These are phyloP conservation scores for Akanthomyces dipterigenus DNA, from an alignment of 2,329 filamentous ascomycete species.

Conservation along the genomic window DNA sequence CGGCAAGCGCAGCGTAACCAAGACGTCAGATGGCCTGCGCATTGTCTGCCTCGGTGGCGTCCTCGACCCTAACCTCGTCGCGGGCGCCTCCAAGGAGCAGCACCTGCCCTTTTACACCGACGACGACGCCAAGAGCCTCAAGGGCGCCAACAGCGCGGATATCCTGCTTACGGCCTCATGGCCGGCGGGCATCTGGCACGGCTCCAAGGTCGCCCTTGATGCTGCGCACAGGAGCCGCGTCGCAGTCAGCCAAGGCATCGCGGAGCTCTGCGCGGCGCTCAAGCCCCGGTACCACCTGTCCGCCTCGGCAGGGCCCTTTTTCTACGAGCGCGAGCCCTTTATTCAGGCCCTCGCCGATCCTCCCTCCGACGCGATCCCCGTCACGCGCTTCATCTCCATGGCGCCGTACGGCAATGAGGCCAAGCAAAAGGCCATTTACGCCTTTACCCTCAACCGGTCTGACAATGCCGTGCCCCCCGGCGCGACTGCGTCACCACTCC, in stretches of 20 bases:
- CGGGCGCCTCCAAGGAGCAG: constrained; percentile 61
- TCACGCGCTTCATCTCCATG: constrained; percentile 88
- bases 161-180: constrained; percentile 83
- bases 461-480: constrained; percentile 61
- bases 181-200: constrained; percentile 65
- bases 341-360: constrained; percentile 53
- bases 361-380: constrained; percentile 39
- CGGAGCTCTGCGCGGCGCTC: constrained; percentile 69
- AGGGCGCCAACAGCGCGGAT: constrained; percentile 72
- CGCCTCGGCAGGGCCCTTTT: constrained; percentile 56
- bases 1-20: constrained; percentile 78
- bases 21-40: constrained; percentile 80
- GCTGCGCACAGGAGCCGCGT: constrained; percentile 46
- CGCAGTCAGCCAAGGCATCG: constrained; percentile 57
- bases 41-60: constrained; percentile 81
- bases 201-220: constrained; percentile 57
- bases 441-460: constrained; percentile 63
- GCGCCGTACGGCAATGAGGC: constrained; percentile 67
- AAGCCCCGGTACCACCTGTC: constrained; percentile 93
- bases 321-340: constrained; percentile 91
- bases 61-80: constrained; percentile 54
- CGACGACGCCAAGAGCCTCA: constrained; percentile 67
- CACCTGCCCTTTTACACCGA: constrained; percentile 72
- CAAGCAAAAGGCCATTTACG: constrained; percentile 78
- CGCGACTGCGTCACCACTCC: constrained; percentile 72